Conservation (phyloP, 345 rosid genomes). For the Dovyalis caffra region DNA sequence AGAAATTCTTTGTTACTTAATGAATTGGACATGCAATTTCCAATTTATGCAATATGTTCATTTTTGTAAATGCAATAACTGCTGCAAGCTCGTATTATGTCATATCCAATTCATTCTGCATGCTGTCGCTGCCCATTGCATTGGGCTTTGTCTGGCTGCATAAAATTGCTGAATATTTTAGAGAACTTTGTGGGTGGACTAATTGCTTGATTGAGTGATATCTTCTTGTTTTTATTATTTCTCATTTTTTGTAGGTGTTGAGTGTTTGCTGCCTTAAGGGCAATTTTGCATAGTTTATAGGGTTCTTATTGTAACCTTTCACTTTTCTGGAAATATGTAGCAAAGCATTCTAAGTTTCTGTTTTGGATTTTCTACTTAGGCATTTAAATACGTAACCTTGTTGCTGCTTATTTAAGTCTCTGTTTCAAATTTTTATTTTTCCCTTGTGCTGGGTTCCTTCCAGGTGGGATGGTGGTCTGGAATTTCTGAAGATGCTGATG, state of each 20-base stretch:
- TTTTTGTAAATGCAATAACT: too few relatives aligned
- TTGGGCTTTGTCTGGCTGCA: too few relatives aligned
- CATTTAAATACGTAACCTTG: too few relatives aligned
- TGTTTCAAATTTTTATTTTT: neutral
- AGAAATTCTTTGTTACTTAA: too few relatives aligned
- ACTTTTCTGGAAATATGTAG: neutral
- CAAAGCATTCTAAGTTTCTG: neutral
- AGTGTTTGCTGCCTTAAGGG: neutral
- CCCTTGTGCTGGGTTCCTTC: constrained; percentile 16
- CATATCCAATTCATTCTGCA: too few relatives aligned
- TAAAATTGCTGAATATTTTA: neutral
- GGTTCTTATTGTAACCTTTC: neutral
- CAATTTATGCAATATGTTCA: neutral
- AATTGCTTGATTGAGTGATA: too few relatives aligned
- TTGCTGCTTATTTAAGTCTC: too few relatives aligned
- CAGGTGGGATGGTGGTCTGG: constrained; percentile 99
- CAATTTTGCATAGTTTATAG: neutral
- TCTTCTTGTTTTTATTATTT: neutral
- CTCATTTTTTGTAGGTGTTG: neutral
- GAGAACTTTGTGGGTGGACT: neutral
- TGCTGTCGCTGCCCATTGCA: too few relatives aligned
- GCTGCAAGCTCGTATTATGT: too few relatives aligned
- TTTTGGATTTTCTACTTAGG: neutral
- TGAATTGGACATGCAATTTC: neutral
- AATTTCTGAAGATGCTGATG: constrained; percentile 62